Percentiles rank a stretch among this genome's conserved stretches.
Conservation (phyloP, 2,329 filamentous ascomycete species). For the Penicillium sclerotiorum region DNA sequence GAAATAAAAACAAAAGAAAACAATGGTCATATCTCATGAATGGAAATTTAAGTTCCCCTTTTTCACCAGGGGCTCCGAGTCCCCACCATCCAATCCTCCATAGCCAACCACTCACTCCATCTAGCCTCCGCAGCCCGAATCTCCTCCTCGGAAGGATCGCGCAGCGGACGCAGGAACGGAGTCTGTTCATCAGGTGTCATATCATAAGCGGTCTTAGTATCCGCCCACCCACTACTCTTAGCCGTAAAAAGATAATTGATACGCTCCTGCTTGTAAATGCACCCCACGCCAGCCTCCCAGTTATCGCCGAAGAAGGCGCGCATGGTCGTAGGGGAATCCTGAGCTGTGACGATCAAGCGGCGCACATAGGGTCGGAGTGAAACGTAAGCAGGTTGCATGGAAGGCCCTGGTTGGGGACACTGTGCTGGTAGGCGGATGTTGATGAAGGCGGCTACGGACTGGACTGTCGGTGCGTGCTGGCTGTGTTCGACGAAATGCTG, state of each 20-base stretch:
- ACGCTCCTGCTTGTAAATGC: slow-evolving; percentile 82
- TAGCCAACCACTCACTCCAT: slow-evolving; percentile 94
- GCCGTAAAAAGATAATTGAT: slow-evolving; percentile 93
- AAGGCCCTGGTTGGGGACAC: slow-evolving; percentile 48
- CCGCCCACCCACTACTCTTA: slow-evolving; percentile 86
- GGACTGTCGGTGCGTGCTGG: slow-evolving; percentile 76
- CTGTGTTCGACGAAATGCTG: slow-evolving; percentile 87
- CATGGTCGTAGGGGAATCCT: slow-evolving; percentile 79
- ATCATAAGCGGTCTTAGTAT: slow-evolving; percentile 88
- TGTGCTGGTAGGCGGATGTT: slow-evolving; percentile 92
- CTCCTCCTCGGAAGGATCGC: slow-evolving; percentile 74
- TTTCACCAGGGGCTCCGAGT: slow-evolving; percentile 55
- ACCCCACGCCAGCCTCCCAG: slow-evolving; percentile 77
- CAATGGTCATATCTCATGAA: slow-evolving; percentile 30
- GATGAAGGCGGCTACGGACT: slow-evolving; percentile 84
- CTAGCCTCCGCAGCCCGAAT: slow-evolving; percentile 76
- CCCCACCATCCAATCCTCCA: slow-evolving; percentile 98
- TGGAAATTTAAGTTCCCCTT: neutral
- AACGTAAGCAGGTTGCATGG: slow-evolving; percentile 43
- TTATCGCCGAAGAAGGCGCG: slow-evolving; percentile 92
- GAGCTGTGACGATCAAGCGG: slow-evolving; percentile 89
- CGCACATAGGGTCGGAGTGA: slow-evolving; percentile 85
- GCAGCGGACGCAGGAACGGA: slow-evolving; percentile 81
- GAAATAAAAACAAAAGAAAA: slow-evolving; percentile 12
- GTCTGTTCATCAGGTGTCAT: slow-evolving; percentile 79